phyloP scores from a whole-genome alignment of 2,329 filamentous ascomycete genomes.

The Calcarisporium arbuscula region DNA sequence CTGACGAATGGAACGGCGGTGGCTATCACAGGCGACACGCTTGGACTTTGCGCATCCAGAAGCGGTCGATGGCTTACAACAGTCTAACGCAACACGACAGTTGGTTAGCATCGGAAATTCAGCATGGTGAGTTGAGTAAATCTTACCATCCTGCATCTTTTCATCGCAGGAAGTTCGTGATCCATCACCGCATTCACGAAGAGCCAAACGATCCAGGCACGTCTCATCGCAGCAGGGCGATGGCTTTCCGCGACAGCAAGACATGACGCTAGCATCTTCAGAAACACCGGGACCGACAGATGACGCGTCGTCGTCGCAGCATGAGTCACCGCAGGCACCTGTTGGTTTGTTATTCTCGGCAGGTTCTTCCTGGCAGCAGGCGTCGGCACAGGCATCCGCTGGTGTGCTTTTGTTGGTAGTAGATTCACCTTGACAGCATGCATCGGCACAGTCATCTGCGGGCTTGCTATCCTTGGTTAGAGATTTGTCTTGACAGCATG shows the following conservation, averaged over 20 bases:
- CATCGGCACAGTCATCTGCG: too few species aligned
- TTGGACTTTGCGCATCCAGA: conserved; percentile 11
- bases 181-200: conserved; percentile 29
- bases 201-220: conserved; percentile 37
- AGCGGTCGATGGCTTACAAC: conserved; percentile 1
- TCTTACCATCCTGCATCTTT: conserved; percentile 4
- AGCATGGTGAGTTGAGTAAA: background rate
- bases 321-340: too few species aligned
- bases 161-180: conserved; percentile 2
- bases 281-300: too few species aligned
- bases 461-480: too few species aligned
- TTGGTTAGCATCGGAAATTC: background rate
- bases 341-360: too few species aligned
- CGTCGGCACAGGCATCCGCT: too few species aligned
- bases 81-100: conserved; percentile 1
- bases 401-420: too few species aligned
- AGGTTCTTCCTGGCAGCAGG: too few species aligned
- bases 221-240: conserved; percentile 35
- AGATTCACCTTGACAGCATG: too few species aligned
- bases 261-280: too few species aligned
- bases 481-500: too few species aligned
- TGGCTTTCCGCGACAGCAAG: conserved; percentile 36
- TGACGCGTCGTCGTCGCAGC: too few species aligned
- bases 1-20: conserved; percentile 26
- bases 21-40: conserved; percentile 30